Percentiles rank a stretch among this genome's conserved stretches.
Evolutionary conservation across 108 stramenopile genomes (phyloP).

Genomic region (Cafeteria roenbergensis): DNA sequence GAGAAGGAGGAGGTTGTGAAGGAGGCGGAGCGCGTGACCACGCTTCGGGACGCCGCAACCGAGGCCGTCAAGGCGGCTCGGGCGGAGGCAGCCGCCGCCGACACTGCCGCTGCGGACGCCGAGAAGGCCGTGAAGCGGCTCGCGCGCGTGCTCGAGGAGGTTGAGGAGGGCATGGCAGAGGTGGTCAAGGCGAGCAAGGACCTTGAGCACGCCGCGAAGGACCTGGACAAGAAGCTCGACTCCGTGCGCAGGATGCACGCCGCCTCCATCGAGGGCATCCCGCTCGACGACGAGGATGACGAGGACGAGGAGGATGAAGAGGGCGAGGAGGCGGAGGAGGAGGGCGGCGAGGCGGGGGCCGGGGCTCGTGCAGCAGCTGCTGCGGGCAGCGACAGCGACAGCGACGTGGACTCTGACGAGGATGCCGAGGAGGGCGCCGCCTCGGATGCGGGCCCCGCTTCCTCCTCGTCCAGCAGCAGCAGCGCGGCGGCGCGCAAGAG

Average conservation of each 20-base stretch:
- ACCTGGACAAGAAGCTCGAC: conserved; percentile 39
- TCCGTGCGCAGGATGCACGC: neutral
- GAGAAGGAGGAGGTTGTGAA: conserved; percentile 30
- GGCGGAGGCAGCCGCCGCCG: conserved; percentile 31
- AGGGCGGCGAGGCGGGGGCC: conserved; percentile 29
- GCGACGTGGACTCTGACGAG: conserved; percentile 14
- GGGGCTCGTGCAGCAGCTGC: conserved; percentile 29
- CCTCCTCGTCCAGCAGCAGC: too few relatives aligned
- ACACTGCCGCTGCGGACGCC: conserved; percentile 13
- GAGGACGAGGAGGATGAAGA: conserved; percentile 24
- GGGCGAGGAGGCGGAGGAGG: conserved; percentile 27
- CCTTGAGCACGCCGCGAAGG: conserved; percentile 55
- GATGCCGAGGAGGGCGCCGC: conserved; percentile 17
- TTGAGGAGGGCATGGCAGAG: conserved; percentile 62
- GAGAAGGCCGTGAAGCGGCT: conserved; percentile 34
- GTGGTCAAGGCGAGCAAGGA: conserved; percentile 55
- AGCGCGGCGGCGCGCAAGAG: conserved; percentile 19
- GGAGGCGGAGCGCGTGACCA: conserved; percentile 27
- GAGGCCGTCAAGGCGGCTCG: neutral
- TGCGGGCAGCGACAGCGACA: conserved; percentile 13
- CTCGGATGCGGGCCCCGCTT: too few relatives aligned
- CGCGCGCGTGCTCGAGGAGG: conserved; percentile 49
- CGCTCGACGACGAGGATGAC: conserved; percentile 44
- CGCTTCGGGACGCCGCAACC: conserved; percentile 32
- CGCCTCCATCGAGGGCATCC: conserved; percentile 34